Base-by-base conservation (phyloP, 106 monocot species). In the Platanthera zijinensis region DNA sequence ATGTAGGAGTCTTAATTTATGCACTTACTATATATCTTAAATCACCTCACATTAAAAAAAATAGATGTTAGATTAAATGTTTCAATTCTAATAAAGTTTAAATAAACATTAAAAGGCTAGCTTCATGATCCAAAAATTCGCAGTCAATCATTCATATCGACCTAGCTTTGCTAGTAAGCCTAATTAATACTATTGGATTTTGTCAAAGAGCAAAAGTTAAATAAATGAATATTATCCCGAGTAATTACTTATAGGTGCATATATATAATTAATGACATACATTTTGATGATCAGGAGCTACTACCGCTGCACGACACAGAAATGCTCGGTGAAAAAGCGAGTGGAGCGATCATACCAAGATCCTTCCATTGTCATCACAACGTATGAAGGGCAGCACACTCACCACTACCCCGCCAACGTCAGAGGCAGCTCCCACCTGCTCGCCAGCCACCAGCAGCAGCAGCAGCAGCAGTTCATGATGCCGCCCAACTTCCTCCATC, bases 381-480 rank as follows among this genome's bases (percentile, higher is more conserved):
- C 95, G 8, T 95, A 95, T 49, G 95, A 95, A 84, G 95, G 95
- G 0, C 88, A 95, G 57, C 95, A 95, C 84, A 86, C 81, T 50
- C 95, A 95, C 61, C 88, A 80, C 48, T 87, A 86, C 75, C 95
- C 95, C 3, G 81, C 87, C 2, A 83, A 77, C 13, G 70, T 91
- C 14, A 83, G 95, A 49, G 89, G 83, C 7, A 78, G 83, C 75
- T 52, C 89, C 2, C 80, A 91, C 73, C n/a, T 83, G 22, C 50
- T 86, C 49, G 68, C 32, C 82, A 30, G 51, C 25, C 30, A 52
- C 28, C 25, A 25, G 25, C 25, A 25, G 25, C 25, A 52, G 50
- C 25, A 25, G 25, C 25, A 25, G 25, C 25, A 52, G 50, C 25
- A 57, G 14, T 32, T 50, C 15, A 13, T 15, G 2, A 13, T 15